These are phyloP conservation scores for Streptanthus diversifolius DNA, from an alignment of 345 rosid genomes.

Conservation along the genomic window DNA sequence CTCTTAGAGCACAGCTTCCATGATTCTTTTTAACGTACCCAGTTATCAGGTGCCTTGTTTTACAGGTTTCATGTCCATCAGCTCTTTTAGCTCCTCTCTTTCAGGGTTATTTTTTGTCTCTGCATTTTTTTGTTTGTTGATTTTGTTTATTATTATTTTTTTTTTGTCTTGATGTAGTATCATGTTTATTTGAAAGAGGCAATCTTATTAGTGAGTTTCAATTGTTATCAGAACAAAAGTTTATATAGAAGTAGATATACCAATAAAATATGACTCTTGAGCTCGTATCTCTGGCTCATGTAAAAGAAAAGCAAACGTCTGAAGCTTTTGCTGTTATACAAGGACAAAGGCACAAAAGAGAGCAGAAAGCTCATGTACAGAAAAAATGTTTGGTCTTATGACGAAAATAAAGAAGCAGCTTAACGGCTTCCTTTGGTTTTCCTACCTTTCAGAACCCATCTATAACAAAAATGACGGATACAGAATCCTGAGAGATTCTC, in stretches of 20 bases:
- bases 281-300: too few species aligned
- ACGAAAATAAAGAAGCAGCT: constrained; percentile 35
- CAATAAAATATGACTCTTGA: too few species aligned
- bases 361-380: constrained; percentile 45
- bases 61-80: constrained; percentile 25
- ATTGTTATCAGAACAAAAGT: background rate
- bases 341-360: too few species aligned
- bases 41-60: constrained; percentile 26
- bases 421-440: constrained; percentile 40
- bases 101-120: constrained; percentile 1
- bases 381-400: constrained; percentile 44
- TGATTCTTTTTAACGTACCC: constrained; percentile 47
- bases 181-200: constrained; percentile 53
- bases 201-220: background rate
- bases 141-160: background rate
- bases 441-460: constrained; percentile 46
- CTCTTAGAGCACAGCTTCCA: constrained; percentile 47
- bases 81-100: constrained; percentile 11
- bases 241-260: too few species aligned
- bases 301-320: too few species aligned
- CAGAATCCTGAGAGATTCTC: constrained; percentile 44
- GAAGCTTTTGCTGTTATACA: too few species aligned
- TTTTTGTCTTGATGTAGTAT: constrained; percentile 36
- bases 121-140: constrained; percentile 19
- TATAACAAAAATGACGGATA: constrained; percentile 40